Evolutionary conservation across 768 basidiomycete genomes (phyloP), one percentile per base, ranked within the genome.

Genomic region (Fibroporia radiculosa): DNA sequence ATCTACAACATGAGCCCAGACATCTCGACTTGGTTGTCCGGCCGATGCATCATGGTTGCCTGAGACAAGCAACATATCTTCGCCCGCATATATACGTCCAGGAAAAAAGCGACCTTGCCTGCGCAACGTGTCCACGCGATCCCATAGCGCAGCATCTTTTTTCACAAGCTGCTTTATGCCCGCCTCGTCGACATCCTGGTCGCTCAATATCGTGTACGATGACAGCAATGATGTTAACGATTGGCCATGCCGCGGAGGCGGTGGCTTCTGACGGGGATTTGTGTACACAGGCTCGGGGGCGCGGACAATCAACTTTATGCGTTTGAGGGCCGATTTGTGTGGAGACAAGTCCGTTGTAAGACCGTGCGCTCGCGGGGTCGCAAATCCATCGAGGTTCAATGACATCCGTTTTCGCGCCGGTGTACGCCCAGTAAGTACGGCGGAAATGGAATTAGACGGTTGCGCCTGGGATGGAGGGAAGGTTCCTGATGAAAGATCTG

Each of bases 281-380:
- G 88, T 77, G 33, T 79, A 66, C 1, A 66, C 57, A 2, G 77
- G 78, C 1, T 74, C 71, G 6, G 85, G 86, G 11, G 67, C 67
- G 29, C 82, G 74, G 12, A 90, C 82, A 37, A 86, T 72, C 45
- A 84, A 68, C 53, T 72, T 77, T 38, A 88, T 69, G 42, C 86
- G 78, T 57, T 74, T 80, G 46, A 87, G 71, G 24, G 65, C 64
- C n/a, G 61, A 60, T 14, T 54, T 43, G 26, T 55, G 23, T 38
- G 47, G 48, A 23, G 54, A 12, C 3, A 20, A 26, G 5, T 40
- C 6, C 6, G 22, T 22, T 23, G 4, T 8, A 8, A 19, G 8
- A 36, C 7, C 8, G 8, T 8, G 19, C 8, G 16, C 11, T 36
- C 8, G 7, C 12, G 35, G 11, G 8, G 35, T 11, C 12, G 35